These are phyloP conservation scores for Dioszegia hungarica DNA, from an alignment of 768 basidiomycete species.

Conservation along the genomic window DNA sequence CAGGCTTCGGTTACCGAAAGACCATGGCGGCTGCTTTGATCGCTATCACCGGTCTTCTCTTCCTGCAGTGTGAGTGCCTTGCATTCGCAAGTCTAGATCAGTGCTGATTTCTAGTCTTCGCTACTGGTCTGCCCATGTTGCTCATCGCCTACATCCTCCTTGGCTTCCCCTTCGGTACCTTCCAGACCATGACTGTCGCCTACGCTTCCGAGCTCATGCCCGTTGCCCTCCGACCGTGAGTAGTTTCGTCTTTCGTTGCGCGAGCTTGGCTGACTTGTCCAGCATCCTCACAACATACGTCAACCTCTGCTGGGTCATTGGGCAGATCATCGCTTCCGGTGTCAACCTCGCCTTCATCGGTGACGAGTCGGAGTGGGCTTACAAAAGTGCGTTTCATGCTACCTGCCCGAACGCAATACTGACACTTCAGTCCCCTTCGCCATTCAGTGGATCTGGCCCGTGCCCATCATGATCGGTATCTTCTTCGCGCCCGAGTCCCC, in stretches of 20 bases:
- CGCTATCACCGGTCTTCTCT: slow-evolving; percentile 27
- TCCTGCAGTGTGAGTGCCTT: slow-evolving; percentile 19
- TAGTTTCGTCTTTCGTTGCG: slow-evolving; percentile 16
- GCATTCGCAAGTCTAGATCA: too few relatives aligned
- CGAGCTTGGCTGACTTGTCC: slow-evolving; percentile 14
- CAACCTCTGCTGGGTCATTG: slow-evolving; percentile 45
- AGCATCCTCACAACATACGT: slow-evolving; percentile 31
- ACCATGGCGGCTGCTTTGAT: slow-evolving; percentile 13
- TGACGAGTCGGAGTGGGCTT: slow-evolving; percentile 21
- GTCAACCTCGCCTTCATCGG: slow-evolving; percentile 20
- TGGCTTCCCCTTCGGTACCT: slow-evolving; percentile 48
- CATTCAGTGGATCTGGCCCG: slow-evolving; percentile 39
- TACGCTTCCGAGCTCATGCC: slow-evolving; percentile 48
- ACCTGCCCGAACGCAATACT: too few relatives aligned
- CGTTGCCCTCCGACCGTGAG: slow-evolving; percentile 31
- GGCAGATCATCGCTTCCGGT: slow-evolving; percentile 40
- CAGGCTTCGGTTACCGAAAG: slow-evolving; percentile 20
- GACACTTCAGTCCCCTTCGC: slow-evolving; percentile 12
- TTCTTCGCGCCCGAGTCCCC: slow-evolving; percentile 43
- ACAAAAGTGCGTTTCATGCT: background rate
- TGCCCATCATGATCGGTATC: slow-evolving; percentile 31
- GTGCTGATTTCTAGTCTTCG: slow-evolving; percentile 14
- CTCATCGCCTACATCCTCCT: slow-evolving; percentile 33
- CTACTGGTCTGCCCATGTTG: slow-evolving; percentile 27
- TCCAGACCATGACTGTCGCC: slow-evolving; percentile 46